Base-by-base conservation (phyloP, 2,329 filamentous ascomycete genomes). In the Talaromyces sp. region DNA sequence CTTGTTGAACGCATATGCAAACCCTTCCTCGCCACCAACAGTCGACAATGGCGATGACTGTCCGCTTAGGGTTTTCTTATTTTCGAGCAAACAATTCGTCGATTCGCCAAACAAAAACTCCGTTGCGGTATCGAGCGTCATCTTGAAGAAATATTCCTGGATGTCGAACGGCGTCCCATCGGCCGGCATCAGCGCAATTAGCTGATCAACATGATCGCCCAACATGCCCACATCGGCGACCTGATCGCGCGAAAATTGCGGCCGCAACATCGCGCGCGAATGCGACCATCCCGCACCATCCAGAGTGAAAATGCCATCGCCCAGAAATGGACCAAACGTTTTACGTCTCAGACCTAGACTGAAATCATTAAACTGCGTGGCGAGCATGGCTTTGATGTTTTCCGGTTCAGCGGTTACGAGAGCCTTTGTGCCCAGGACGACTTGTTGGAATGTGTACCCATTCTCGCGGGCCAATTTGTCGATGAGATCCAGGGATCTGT, bases 261-360 rank as follows among this genome's bases (percentile, higher is more conserved):
- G 64, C 13, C 64, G 11, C 45, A 66, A 45, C 54, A 66, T 58
- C 3, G 61, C 61, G 6, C 64, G 41, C 5, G 64, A 59, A 39
- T 66, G 64, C 6, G 60, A 37, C 93, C 93, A 97, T 56, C 85
- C 78, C 27, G 88, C 82, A 3, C 90, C 90, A 74, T 97, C 93
- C 0, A 91, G 96, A 6, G 88, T 89, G 77, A 91, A 92, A 10
- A 66, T 66, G 6, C 65, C 61, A 19, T 64, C 61, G 1, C 65
- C 65, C 47, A 66, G 27, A 17, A 66, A 57, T 10, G 65, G 65
- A 3, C 47, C 47, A 35, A 66, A 64, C 17, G 19, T 2, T 17
- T 61, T 6, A 25, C 62, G 27, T 8, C 60, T 62, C 66, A 88
- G 82, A 1, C 66, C 64, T 5, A 63, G 17, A 17, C 43, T 19